Evolutionary conservation across 306 rosid genomes (phyloP).

Genomic region (Cicer arietinum): DNA sequence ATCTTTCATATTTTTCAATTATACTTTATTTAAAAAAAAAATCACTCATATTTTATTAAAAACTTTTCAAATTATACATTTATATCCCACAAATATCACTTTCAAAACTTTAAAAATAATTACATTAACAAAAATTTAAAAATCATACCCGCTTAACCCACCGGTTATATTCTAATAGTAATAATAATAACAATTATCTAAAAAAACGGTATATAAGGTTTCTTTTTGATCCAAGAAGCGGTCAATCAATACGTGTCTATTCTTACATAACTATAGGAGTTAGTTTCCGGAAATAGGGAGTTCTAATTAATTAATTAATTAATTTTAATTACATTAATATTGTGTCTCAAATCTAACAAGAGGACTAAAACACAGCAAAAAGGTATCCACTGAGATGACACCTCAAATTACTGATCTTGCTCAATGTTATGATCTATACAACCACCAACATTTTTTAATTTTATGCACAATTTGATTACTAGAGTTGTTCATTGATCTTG

Average conservation of each 20-base stretch:
- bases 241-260: slow-evolving; percentile 39
- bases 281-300: slow-evolving; percentile 31
- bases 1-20: too few relatives aligned
- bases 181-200: too few relatives aligned
- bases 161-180: too few relatives aligned
- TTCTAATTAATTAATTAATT: neutral
- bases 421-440: slow-evolving; percentile 31
- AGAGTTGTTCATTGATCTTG: slow-evolving; percentile 3
- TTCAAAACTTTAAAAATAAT: too few relatives aligned
- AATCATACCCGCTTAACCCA: too few relatives aligned
- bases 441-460: neutral
- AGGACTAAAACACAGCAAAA: slow-evolving; percentile 21
- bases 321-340: slow-evolving; percentile 15
- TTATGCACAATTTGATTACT: slow-evolving; percentile 1
- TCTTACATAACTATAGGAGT: slow-evolving; percentile 34
- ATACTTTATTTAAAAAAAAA: too few relatives aligned
- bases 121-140: too few relatives aligned
- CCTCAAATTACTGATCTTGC: slow-evolving; percentile 8
- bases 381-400: slow-evolving; percentile 15
- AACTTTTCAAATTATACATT: too few relatives aligned
- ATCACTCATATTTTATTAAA: too few relatives aligned
- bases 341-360: slow-evolving; percentile 30
- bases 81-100: too few relatives aligned
- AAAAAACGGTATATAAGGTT: neutral
- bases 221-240: slow-evolving; percentile 12